phyloP scores from a whole-genome alignment of 2,329 filamentous ascomycete species.

The Alternaria sp. region DNA sequence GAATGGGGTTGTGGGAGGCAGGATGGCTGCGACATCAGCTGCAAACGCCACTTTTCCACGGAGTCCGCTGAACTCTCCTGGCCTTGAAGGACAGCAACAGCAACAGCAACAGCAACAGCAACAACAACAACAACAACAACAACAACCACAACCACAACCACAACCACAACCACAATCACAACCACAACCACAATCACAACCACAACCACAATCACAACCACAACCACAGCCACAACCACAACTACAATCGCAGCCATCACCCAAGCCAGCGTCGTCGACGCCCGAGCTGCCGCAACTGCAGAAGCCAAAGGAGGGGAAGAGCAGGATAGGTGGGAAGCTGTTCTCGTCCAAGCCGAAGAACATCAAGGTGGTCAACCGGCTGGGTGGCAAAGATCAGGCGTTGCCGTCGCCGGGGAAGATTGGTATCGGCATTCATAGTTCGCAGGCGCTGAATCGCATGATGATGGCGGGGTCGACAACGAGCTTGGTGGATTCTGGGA shows the following conservation, averaged over 20 bases:
- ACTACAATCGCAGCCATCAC: constrained; percentile 43
- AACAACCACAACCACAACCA: constrained; percentile 24
- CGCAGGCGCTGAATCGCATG: constrained; percentile 69
- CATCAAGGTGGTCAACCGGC: constrained; percentile 72
- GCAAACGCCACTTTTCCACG: constrained; percentile 77
- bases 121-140: constrained; percentile 20
- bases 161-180: constrained; percentile 8
- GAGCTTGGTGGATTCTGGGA: constrained; percentile 68
- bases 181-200: constrained; percentile 22
- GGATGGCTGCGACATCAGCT: constrained; percentile 72
- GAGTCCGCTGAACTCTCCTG: constrained; percentile 61
- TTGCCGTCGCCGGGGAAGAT: constrained; percentile 72
- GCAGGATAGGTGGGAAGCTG: constrained; percentile 73
- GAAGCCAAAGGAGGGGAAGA: constrained; percentile 70
- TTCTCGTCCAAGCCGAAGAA: constrained; percentile 77
- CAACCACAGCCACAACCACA: constrained; percentile 33
- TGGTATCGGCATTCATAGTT: constrained; percentile 70
- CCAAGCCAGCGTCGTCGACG: constrained; percentile 40
- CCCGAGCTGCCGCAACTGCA: constrained; percentile 62
- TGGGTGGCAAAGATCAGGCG: constrained; percentile 67
- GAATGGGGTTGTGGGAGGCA: constrained; percentile 68
- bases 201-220: constrained; percentile 6
- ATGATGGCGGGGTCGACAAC: constrained; percentile 73
- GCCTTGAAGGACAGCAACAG: constrained; percentile 37
- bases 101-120: not conserved